These are phyloP conservation scores for Ustilago hordei DNA, from an alignment of 1,284 basidiomycete genomes.

Conservation along the genomic window DNA sequence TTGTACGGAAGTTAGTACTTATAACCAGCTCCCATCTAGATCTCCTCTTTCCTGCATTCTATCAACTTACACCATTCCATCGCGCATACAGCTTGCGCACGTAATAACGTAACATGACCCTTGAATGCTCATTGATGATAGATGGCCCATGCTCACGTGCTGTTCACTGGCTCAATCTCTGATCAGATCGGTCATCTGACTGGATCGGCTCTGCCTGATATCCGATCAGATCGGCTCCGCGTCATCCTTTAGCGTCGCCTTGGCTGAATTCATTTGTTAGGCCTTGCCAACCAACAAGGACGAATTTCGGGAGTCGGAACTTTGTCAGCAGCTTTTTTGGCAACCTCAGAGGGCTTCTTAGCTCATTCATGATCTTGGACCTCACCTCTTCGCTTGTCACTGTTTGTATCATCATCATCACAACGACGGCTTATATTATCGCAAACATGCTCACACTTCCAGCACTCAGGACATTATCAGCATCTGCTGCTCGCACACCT, in stretches of 20 bases:
- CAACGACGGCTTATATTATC: not conserved
- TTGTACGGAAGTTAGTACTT: no score
- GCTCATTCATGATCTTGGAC: not conserved
- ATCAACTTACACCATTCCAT: no score
- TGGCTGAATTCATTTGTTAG: conserved; percentile 10
- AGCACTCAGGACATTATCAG: conserved; percentile 11
- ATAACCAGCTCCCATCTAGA: no score
- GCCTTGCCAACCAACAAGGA: not conserved
- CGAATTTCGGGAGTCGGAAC: conserved; percentile 8
- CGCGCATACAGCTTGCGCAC: no score
- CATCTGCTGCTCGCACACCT: conserved; percentile 9
- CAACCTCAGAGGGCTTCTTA: conserved; percentile 8
- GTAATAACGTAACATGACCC: not conserved
- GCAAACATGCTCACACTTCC: conserved; percentile 20
- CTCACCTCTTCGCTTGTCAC: conserved; percentile 3
- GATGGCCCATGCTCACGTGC: conserved; percentile 34
- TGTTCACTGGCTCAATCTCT: not conserved
- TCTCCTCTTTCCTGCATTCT: no score
- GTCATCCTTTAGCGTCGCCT: not conserved
- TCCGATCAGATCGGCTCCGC: no score
- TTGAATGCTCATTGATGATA: not conserved
- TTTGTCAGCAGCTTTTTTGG: not conserved
- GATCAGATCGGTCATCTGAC: no score
- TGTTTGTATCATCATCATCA: not conserved
- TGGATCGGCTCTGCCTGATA: no score